These are phyloP conservation scores for Trichoderma virens DNA, from an alignment of 495 filamentous ascomycete species.

Conservation along the genomic window DNA sequence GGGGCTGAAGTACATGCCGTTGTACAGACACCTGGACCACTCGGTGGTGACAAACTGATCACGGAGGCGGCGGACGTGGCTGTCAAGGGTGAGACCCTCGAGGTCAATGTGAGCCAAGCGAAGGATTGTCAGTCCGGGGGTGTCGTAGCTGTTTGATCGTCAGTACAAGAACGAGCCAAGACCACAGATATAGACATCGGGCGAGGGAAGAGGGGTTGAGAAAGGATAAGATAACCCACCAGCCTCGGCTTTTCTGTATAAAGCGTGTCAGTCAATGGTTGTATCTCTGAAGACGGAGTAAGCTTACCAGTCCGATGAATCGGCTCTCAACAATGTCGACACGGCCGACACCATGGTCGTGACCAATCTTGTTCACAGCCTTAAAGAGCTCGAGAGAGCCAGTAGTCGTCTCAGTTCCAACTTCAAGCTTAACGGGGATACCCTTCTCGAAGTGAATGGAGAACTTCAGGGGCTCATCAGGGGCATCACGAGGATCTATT, in stretches of 20 bases:
- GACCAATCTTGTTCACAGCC: slow-evolving; percentile 68
- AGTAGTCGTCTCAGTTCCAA: slow-evolving; percentile 57
- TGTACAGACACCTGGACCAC: slow-evolving; percentile 72
- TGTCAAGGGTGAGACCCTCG: slow-evolving; percentile 79
- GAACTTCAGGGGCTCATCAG: slow-evolving; percentile 69
- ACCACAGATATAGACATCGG: slow-evolving; percentile 3
- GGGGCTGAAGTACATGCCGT: slow-evolving; percentile 74
- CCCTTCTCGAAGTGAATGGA: slow-evolving; percentile 79
- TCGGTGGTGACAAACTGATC: slow-evolving; percentile 74
- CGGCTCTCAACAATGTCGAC: slow-evolving; percentile 92
- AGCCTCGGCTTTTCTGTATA: background rate
- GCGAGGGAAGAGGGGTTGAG: no score
- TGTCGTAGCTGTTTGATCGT: slow-evolving; percentile 68
- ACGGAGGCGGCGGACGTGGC: slow-evolving; percentile 74
- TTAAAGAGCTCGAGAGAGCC: slow-evolving; percentile 76
- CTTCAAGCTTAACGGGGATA: slow-evolving; percentile 58
- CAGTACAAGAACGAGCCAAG: slow-evolving; percentile 29
- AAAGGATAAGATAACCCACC: no score
- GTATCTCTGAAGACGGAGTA: no score
- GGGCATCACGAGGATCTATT: slow-evolving; percentile 71
- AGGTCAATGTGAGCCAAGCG: slow-evolving; percentile 73
- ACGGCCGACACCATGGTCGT: slow-evolving; percentile 70
- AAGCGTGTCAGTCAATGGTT: no score
- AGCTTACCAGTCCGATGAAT: slow-evolving; percentile 52
- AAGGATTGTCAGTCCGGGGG: slow-evolving; percentile 60